phyloP scores from a whole-genome alignment of 2,329 filamentous ascomycete genomes.

The Graphium sp. region DNA sequence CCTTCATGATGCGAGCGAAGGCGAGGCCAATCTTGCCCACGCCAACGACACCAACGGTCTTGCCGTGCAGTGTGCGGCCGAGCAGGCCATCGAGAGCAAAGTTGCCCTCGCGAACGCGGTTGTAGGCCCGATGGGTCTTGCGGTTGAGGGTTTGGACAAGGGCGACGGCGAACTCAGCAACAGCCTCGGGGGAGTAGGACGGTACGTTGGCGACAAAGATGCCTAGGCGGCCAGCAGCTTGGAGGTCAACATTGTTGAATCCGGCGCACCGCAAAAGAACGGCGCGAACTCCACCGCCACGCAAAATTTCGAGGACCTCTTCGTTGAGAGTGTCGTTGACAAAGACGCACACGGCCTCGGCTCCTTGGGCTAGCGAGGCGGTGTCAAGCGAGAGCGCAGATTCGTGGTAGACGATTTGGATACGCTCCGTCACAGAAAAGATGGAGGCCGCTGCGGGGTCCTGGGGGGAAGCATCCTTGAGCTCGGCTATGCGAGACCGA shows the following conservation, averaged over 20 bases:
- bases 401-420: conserved; percentile 39
- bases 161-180: conserved; percentile 53
- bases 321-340: conserved; percentile 45
- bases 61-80: conserved; percentile 42
- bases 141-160: conserved; percentile 51
- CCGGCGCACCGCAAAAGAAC: conserved; percentile 52
- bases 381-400: conserved; percentile 39
- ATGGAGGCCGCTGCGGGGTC: conserved; percentile 14
- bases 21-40: conserved; percentile 49
- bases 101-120: conserved; percentile 51
- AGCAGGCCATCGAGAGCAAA: conserved; percentile 49
- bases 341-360: conserved; percentile 47
- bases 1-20: conserved; percentile 41
- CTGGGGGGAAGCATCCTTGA: conserved; percentile 19
- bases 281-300: conserved; percentile 31
- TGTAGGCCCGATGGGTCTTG: conserved; percentile 50
- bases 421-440: too few species aligned
- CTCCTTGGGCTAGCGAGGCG: conserved; percentile 30
- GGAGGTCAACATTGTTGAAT: conserved; percentile 50
- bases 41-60: conserved; percentile 50
- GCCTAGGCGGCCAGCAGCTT: conserved; percentile 31
- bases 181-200: conserved; percentile 51
- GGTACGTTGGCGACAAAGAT: conserved; percentile 51
- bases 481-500: too few species aligned
- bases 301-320: conserved; percentile 31